phyloP scores from a whole-genome alignment of 805 yeast genomes.

The Ogataea nakhonphanomensis region DNA sequence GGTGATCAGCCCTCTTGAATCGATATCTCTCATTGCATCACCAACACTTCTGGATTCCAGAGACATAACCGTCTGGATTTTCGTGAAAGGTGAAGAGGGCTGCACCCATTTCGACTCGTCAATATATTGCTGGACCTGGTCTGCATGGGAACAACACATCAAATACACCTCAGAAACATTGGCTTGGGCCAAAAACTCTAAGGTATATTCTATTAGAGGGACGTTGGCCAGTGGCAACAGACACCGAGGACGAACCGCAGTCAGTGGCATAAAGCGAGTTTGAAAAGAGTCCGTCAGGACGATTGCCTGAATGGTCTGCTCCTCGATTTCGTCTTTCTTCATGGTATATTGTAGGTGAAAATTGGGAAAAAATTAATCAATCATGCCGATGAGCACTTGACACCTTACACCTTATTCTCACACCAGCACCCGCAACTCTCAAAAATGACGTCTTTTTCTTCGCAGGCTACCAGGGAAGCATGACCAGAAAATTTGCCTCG shows the following conservation, averaged over 20 bases:
- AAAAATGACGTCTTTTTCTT: not conserved
- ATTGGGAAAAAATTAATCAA: constrained; percentile 3
- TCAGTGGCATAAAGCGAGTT: constrained; percentile 88
- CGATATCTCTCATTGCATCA: constrained; percentile 95
- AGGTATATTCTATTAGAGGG: constrained; percentile 90
- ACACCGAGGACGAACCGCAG: constrained; percentile 84
- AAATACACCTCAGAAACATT: constrained; percentile 87
- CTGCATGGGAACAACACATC: constrained; percentile 89
- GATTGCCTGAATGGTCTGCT: constrained; percentile 82
- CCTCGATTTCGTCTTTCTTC: constrained; percentile 31
- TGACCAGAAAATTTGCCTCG: constrained; percentile 10
- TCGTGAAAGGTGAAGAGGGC: constrained; percentile 74
- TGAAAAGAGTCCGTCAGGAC: constrained; percentile 93
- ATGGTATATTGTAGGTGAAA: constrained; percentile 1
- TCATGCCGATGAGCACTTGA: too few species aligned
- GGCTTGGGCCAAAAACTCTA: constrained; percentile 89
- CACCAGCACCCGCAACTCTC: not conserved
- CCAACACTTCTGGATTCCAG: constrained; percentile 91
- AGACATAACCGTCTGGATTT: constrained; percentile 72
- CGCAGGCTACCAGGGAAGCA: constrained; percentile 1
- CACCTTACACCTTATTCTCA: not conserved
- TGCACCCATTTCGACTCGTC: constrained; percentile 67
- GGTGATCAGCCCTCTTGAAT: constrained; percentile 81
- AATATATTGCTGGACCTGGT: constrained; percentile 79
- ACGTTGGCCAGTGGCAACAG: constrained; percentile 87